phyloP scores from a whole-genome alignment of 2,329 filamentous ascomycete species.

The Paecilomyces dactylethromorphus region DNA sequence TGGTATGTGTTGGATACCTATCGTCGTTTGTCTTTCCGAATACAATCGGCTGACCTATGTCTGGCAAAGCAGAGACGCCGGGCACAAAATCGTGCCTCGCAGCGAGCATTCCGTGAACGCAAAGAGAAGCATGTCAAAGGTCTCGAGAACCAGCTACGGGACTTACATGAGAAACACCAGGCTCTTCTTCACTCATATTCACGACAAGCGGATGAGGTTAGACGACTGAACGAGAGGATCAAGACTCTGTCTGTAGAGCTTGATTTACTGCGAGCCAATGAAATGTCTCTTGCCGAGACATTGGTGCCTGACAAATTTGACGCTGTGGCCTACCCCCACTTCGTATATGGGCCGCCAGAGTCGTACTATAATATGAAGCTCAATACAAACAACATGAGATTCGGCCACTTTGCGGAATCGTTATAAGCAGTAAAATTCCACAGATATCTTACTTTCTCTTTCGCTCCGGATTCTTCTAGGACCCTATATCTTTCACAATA shows the following conservation, averaged over 20 bases:
- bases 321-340: conserved; percentile 16
- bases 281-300: conserved; percentile 10
- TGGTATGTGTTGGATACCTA: not conserved
- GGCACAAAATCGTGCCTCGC: conserved; percentile 80
- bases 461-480: not conserved
- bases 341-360: conserved; percentile 14
- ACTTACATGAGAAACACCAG: conserved; percentile 41
- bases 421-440: not conserved
- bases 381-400: conserved; percentile 7
- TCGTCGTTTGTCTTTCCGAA: not conserved
- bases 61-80: conserved; percentile 41
- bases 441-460: not conserved
- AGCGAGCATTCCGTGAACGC: conserved; percentile 79
- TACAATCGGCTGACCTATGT: not conserved
- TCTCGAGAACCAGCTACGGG: conserved; percentile 69
- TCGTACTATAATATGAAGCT: conserved; percentile 16
- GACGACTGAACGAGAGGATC: conserved; percentile 18
- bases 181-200: conserved; percentile 23
- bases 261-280: conserved; percentile 12
- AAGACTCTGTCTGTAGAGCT: conserved; percentile 18
- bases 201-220: conserved; percentile 21
- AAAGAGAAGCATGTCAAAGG: conserved; percentile 85
- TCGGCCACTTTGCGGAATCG: not conserved
- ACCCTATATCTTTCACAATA: not conserved
- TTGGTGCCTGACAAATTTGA: conserved; percentile 19